A percentile compares a stretch with the other conserved stretches of the same genome.
Evolutionary conservation across 257 asterid species (phyloP).

Genomic region (Pogostemon cablin): DNA sequence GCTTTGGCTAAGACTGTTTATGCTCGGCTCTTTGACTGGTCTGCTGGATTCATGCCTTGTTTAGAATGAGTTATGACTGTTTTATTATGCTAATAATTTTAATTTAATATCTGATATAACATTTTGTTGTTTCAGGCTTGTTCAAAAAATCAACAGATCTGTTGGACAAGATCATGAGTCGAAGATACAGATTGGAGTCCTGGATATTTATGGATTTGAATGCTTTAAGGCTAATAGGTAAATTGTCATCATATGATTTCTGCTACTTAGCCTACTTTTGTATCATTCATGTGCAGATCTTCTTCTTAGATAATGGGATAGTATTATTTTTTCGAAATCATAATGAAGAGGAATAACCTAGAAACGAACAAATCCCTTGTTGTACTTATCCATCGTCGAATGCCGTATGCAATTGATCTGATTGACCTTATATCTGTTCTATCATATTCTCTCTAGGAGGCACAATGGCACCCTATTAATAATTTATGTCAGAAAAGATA

Average conservation of each 20-base stretch:
- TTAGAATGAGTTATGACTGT: constrained; percentile 16
- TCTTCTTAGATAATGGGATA: constrained; percentile 2
- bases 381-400: constrained; percentile 14
- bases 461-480: background rate
- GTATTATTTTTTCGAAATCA: constrained; percentile 12
- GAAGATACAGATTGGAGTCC: constrained; percentile 84
- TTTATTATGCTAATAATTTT: constrained; percentile 33
- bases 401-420: constrained; percentile 10
- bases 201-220: constrained; percentile 98
- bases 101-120: constrained; percentile 19
- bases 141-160: constrained; percentile 88
- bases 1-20: constrained; percentile 94
- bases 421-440: constrained; percentile 14
- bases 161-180: constrained; percentile 98
- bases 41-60: constrained; percentile 34
- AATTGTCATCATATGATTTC: constrained; percentile 19
- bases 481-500: background rate
- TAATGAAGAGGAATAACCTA: constrained; percentile 2
- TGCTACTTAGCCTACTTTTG: background rate
- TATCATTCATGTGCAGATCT: constrained; percentile 7
- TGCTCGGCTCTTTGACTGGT: constrained; percentile 97
- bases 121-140: constrained; percentile 74
- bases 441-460: constrained; percentile 2
- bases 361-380: constrained; percentile 5
- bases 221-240: constrained; percentile 93